phyloP scores from a whole-genome alignment of 192 early-diverging fungal genomes.

The Nowakowskiella sp. region DNA sequence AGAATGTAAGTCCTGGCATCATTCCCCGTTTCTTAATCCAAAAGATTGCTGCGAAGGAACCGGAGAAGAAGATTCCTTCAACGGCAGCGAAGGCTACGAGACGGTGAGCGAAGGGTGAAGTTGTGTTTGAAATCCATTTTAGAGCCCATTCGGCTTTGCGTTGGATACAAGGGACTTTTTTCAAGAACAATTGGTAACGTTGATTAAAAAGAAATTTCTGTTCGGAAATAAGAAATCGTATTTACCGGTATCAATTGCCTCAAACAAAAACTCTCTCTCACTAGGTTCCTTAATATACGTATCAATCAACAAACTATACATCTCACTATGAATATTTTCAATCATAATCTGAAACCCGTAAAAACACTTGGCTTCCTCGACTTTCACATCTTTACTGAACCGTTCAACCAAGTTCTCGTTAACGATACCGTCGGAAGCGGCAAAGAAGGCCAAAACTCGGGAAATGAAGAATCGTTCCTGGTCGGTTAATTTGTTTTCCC shows the following conservation, averaged over 20 bases:
- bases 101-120: slow-evolving; percentile 81
- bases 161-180: slow-evolving; percentile 81
- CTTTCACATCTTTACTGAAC: slow-evolving; percentile 86
- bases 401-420: slow-evolving; percentile 90
- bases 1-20: slow-evolving; percentile 96
- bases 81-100: slow-evolving; percentile 95
- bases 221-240: not conserved
- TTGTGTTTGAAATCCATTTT: slow-evolving; percentile 77
- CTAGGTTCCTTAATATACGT: slow-evolving; percentile 85
- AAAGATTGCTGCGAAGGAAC: slow-evolving; percentile 96
- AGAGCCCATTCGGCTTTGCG: slow-evolving; percentile 97
- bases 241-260: slow-evolving; percentile 82
- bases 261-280: slow-evolving; percentile 78
- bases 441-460: slow-evolving; percentile 91
- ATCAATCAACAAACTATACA: slow-evolving; percentile 91
- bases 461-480: slow-evolving; percentile 90
- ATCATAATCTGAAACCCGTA: slow-evolving; percentile 99
- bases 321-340: slow-evolving; percentile 94
- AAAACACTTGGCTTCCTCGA: slow-evolving; percentile 89
- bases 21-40: slow-evolving; percentile 99
- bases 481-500: slow-evolving; percentile 75
- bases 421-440: slow-evolving; percentile 90
- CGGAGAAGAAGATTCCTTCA: slow-evolving; percentile 98
- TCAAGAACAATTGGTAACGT: not conserved
- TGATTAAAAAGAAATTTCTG: slow-evolving; percentile 2